Evolutionary conservation across 768 basidiomycete genomes (phyloP), one percentile per base, ranked within the genome.

Genomic region (Amanita molliuscula): DNA sequence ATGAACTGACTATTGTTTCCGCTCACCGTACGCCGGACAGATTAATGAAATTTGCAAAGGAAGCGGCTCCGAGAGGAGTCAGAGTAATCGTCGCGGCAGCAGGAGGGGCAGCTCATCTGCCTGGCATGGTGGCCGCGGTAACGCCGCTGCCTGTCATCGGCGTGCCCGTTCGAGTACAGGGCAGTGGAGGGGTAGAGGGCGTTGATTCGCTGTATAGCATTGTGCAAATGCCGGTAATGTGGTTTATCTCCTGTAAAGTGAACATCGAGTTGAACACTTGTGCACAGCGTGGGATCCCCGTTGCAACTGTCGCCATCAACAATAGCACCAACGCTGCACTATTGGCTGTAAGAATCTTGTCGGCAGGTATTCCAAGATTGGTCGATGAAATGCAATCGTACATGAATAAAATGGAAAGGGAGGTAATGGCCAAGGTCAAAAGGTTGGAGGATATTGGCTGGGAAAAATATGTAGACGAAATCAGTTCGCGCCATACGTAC

Each of bases 101-200:
- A 5, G 96, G 96, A n/a, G 96, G 96, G 0, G 95, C 96, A 1
- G 96, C 95, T 4, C 96, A 99, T 68, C 69, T 99, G 1, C 96
- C 96, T 0, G 96, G 96, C 0, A 99, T 99, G 96, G 91, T 97
- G 1, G 96, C 95, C 4, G 84, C 89, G 16, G 82, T 96, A 84
- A 95, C 93, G 0, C 73, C 82, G 2, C 63, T 98, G 46, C 95
- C 96, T 0, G 91, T 99, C 0, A 79, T 99, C 28, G 95, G 96
- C 10, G 96, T 99, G 0, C 96, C 96, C 2, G 96, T 99, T 50
- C 96, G 93, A 62, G 48, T 49, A 11, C 37, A 40, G 16, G 48
- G 48, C 10, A 42, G 48, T 23, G 94, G 90, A 9, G 92, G 90
- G 62, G 73, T 98, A 10, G 94, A 96, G 62, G 96, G 96, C 0